A percentile compares a stretch with the other conserved stretches of the same genome.
These are phyloP conservation scores for Magnaporthiopsis incrustans DNA, from an alignment of 2,329 filamentous ascomycete genomes.

Conservation along the genomic window DNA sequence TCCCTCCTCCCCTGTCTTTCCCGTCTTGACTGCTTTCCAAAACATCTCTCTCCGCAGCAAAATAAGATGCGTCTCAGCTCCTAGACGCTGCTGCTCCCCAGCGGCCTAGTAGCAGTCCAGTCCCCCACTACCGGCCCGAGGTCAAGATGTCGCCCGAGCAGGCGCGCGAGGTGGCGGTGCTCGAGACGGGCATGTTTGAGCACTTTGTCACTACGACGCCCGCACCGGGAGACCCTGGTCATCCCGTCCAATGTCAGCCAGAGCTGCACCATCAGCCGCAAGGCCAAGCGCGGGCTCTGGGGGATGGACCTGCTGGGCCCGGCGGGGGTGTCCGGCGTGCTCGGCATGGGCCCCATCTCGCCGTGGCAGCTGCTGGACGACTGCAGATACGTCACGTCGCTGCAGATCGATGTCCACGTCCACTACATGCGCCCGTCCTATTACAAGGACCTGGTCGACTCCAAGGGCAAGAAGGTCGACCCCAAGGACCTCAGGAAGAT, in stretches of 20 bases:
- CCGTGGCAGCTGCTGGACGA: not conserved
- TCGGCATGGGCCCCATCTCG: not conserved
- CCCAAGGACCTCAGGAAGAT: not conserved
- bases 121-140: not conserved
- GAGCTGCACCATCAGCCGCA: not conserved
- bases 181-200: conserved; percentile 2
- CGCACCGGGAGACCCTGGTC: not conserved
- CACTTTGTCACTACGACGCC: not conserved
- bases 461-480: not conserved
- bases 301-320: not conserved
- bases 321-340: not conserved
- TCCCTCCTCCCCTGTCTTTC: no score
- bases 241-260: not conserved
- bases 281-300: not conserved
- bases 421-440: not conserved
- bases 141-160: not conserved
- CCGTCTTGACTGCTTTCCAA: not conserved
- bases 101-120: not conserved
- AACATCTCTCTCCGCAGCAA: not conserved
- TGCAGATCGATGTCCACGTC: not conserved
- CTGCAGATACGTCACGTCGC: not conserved
- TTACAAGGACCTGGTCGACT: not conserved
- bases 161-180: not conserved
- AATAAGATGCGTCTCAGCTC: not conserved
- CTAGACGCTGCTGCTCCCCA: not conserved